Conservation (phyloP, 2,329 filamentous ascomycete species). For the Aspergillus sp. region DNA sequence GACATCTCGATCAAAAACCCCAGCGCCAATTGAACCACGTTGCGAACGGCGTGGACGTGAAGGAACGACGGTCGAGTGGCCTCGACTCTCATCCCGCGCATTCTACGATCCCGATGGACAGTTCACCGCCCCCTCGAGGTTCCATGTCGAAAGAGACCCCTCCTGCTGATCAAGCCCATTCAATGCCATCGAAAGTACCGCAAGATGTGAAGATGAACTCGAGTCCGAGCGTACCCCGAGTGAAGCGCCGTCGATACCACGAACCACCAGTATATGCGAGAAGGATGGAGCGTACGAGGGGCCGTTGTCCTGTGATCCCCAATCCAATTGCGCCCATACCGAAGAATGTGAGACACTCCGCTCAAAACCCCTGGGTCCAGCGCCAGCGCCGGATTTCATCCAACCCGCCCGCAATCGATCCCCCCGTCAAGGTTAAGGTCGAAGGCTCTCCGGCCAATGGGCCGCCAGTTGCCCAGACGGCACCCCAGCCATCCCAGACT, state of each 20-base stretch:
- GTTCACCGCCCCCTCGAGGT: conserved; percentile 26
- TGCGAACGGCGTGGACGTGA: conserved; percentile 26
- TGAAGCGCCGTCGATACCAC: conserved; percentile 51
- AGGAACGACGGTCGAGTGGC: conserved; percentile 20
- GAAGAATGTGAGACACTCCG: conserved; percentile 28
- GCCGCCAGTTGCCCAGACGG: conserved; percentile 17
- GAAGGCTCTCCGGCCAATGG: conserved; percentile 30
- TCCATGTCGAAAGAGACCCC: conserved; percentile 17
- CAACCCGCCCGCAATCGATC: conserved; percentile 15
- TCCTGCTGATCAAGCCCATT: conserved; percentile 9
- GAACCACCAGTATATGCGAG: conserved; percentile 55
- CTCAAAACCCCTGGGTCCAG: conserved; percentile 20
- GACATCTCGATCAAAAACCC: conserved; percentile 24
- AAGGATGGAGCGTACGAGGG: conserved; percentile 42
- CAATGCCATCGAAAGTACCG: conserved; percentile 24
- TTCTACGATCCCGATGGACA: conserved; percentile 23
- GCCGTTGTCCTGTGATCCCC: conserved; percentile 42
- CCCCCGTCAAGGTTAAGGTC: conserved; percentile 15
- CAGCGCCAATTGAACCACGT: conserved; percentile 23
- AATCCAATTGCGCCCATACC: conserved; percentile 33
- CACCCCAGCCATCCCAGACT: conserved; percentile 17
- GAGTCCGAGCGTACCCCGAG: conserved; percentile 36
- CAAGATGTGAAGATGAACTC: conserved; percentile 16
- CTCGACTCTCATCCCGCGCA: conserved; percentile 15
- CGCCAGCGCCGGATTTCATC: conserved; percentile 22